phyloP scores from a whole-genome alignment of 2,329 filamentous ascomycete genomes.

The Emergomyces orientalis region DNA sequence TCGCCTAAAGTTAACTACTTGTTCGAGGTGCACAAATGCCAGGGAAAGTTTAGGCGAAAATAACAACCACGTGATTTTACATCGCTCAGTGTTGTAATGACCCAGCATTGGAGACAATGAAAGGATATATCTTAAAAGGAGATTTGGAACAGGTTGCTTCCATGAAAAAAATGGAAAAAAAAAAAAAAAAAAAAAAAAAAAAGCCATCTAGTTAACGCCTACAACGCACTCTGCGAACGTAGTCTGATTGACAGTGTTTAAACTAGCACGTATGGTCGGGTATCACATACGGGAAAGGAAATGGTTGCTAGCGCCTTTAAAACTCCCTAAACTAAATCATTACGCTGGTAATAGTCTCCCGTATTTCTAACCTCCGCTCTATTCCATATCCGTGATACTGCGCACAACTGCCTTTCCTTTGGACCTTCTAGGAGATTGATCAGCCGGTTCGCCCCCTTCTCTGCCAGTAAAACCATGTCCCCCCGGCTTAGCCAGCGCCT shows the following conservation, averaged over 20 bases:
- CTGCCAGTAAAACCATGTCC: background rate
- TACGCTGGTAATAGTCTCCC: background rate
- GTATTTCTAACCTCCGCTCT: background rate
- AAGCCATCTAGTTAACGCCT: background rate
- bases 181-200: too few relatives aligned
- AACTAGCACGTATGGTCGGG: background rate
- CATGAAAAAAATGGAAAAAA: too few relatives aligned
- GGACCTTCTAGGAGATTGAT: background rate
- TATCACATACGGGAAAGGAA: background rate
- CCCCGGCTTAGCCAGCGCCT: background rate
- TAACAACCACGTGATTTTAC: background rate
- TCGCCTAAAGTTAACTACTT: background rate
- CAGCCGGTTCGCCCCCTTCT: background rate
- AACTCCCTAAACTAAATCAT: background rate
- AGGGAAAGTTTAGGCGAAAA: background rate
- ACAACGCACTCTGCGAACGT: background rate
- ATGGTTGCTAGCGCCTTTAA: background rate
- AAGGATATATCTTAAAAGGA: background rate
- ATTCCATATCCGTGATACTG: background rate
- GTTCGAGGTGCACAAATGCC: background rate
- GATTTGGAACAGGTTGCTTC: background rate
- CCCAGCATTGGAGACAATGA: background rate
- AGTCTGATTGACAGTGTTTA: background rate
- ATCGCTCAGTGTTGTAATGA: background rate
- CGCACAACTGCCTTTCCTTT: conserved; percentile 3